Evolutionary conservation across 2,329 filamentous ascomycete genomes (phyloP), one percentile per base, ranked within the genome.

Genomic region (Orbilia javanica): DNA sequence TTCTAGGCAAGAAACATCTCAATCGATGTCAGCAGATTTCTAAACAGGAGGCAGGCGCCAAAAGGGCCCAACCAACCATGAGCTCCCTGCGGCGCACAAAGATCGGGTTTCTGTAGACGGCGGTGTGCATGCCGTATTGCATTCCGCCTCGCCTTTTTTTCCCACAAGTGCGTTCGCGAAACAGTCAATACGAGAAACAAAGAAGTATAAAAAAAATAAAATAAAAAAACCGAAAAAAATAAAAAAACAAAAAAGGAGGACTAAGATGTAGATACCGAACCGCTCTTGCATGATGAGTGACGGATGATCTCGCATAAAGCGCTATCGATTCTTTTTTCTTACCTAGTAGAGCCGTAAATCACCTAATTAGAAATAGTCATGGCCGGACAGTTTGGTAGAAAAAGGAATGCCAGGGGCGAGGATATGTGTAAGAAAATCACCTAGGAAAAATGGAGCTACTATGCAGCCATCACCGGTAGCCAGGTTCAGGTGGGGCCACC

Each of bases 201-300:
- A 42, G 8, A 18, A 52, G 31, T 1, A n/a, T n/a, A 42, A 42
- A 7, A 42, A 18, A 42, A 42, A n/a, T n/a, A n/a, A n/a, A n/a
- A n/a, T n/a, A n/a, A n/a, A n/a, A n/a, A n/a, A n/a, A n/a, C n/a
- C n/a, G n/a, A n/a, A n/a, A 74, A 29, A 42, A n/a, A 52, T 27
- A 50, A 31, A 42, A 8, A 18, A 52, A 42, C 1, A n/a, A 42
- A 42, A 42, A 7, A 42, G 8, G 18, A 42, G n/a, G n/a, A 44
- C 42, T 44, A 44, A 25, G 22, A 34, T 67, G 74, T 67, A 71
- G 67, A 67, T 64, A 67, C 39, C 66, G 52, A 36, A 63, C 52
- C 62, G 57, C 53, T 68, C 74, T 13, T 78, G 74, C 74, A 78
- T 78, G 66, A 70, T 60, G 74, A 78, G 74, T 71, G 62, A 78